Base-by-base conservation (phyloP, 1,284 basidiomycete genomes). In the Trichosporon faecale region DNA sequence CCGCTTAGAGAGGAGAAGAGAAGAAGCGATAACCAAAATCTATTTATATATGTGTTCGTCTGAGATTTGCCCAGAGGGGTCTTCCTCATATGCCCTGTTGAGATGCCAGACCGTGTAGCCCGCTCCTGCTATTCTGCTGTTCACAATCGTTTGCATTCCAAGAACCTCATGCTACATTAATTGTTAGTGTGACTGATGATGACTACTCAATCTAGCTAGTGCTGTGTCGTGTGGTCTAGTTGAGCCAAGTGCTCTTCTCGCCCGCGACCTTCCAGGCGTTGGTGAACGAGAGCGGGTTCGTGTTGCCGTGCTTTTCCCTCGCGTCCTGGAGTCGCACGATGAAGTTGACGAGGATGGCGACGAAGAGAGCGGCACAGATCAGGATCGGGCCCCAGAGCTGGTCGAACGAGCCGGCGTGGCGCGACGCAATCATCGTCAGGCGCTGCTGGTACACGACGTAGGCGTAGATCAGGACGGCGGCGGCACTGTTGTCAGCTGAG, bases 371-470 rank as follows among this genome's bases (percentile, higher is more conserved):
- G 16, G 86, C 85, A 75, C 91, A 93, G 68, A 97, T 89, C 46
- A 94, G 73, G 25, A 96, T 80, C 0, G 95, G 95, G 0, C 94
- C 94, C 27, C 87, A 81, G 6, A 94, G 87, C 68, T 89, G 87
- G 80, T 95, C 94, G 78, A 98, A 97, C 77, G 91, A 89, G 2
- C 93, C 93, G n/a, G 94, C 90, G 84, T 95, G 92, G 66, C 94
- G 88, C 72, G 90, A 89, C 33, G 92, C 91, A 76, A 99, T 98
- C 88, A 95, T 90, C 61, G 91, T 91, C 67, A 98, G 89, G 64
- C 96, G 89, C 73, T 90, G 88, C 80, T 98, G 94, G 82, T 96
- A 98, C 69, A 96, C 85, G 8, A 85, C 85, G 82, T 93, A 95
- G 0, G 92, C 94, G 84, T 98, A 98, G 3, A 93, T 80, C 64